phyloP scores from a whole-genome alignment of 202 grass and related monocot species.

The Schoenoplectus tabernaemontani region DNA sequence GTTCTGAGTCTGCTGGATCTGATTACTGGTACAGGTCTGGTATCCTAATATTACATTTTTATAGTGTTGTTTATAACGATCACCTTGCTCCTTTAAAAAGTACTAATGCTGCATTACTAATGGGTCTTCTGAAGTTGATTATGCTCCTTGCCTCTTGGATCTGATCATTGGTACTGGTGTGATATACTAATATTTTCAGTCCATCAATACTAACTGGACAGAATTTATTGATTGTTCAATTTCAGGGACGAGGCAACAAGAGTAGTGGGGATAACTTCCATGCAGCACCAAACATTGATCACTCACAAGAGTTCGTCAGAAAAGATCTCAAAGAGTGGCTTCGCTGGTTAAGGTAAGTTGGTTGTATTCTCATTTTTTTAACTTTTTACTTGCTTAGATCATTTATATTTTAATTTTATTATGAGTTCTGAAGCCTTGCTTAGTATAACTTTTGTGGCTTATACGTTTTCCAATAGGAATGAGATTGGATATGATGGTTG shows the following conservation, averaged over 20 bases:
- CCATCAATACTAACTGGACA: neutral
- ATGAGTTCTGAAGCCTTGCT: neutral
- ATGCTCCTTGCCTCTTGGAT: neutral
- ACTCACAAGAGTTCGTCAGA: slow-evolving; percentile 98
- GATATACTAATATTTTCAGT: neutral
- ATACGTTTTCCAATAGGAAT: slow-evolving; percentile 38
- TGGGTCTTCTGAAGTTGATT: neutral
- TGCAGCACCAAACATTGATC: slow-evolving; percentile 97
- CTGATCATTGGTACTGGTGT: neutral
- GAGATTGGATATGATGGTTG: slow-evolving; percentile 98
- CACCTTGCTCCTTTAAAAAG: neutral
- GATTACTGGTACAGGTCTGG: neutral
- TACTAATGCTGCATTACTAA: neutral
- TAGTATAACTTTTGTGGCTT: neutral
- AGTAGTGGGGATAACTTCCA: slow-evolving; percentile 98
- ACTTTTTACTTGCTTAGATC: neutral
- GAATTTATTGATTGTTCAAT: neutral
- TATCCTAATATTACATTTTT: neutral
- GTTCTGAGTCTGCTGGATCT: neutral
- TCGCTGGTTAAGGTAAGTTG: slow-evolving; percentile 58
- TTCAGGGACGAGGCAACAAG: slow-evolving; percentile 92
- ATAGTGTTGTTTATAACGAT: neutral
- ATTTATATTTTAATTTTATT: neutral
- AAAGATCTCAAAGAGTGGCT: slow-evolving; percentile 93
- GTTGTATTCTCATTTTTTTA: slow-evolving; percentile 10